Base-by-base conservation (phyloP, 2,329 filamentous ascomycete species). In the Hypoxylon sp. region DNA sequence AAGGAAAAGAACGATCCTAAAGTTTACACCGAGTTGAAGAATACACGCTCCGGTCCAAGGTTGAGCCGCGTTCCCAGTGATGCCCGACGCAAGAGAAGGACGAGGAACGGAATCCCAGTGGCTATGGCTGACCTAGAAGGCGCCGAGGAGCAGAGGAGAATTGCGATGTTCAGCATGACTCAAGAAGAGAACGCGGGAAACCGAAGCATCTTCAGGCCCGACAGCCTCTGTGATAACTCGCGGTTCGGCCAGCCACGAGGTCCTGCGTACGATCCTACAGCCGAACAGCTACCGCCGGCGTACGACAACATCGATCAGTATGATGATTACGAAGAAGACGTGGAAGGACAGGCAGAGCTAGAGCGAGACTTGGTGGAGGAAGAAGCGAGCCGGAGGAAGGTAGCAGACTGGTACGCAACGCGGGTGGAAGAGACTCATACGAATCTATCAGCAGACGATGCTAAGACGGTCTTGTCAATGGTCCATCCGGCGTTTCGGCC, bases 401-500 rank as follows among this genome's bases (percentile, higher is more conserved):
- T 76, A 1, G 45, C 64, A 3, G 43, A 70, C 0, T 76, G 74
- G 74, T 75, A 71, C 47, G 41, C 54, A 7, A 62, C 46, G n/a
- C 63, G 47, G 16, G 2, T 74, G 11, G 30, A 23, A 14, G 16
- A 53, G 5, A 61, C 53, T 14, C n/a, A 41, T 1, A 3, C 55
- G 2, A 39, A 66, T 37, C 25, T 61, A 2, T 52, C 34, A 8
- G 19, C 27, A 2, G 66, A 73, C 32, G 70, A 70, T 43, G 25
- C 63, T 3, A 63, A 52, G 57, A 68, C 74, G 5, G 51, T 70
- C 23, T 11, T 75, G 7, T 73, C 71, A 0, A 62, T 65, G 67
- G 63, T 75, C 0, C 73, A 75, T 41, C 71, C 73, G 21, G 74
- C 73, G 0, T 73, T 76, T 27, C 73, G 65, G 21, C 63, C 71